These are phyloP conservation scores for Trichosporon sp. DNA, from an alignment of 1,284 basidiomycete species.

Conservation along the genomic window DNA sequence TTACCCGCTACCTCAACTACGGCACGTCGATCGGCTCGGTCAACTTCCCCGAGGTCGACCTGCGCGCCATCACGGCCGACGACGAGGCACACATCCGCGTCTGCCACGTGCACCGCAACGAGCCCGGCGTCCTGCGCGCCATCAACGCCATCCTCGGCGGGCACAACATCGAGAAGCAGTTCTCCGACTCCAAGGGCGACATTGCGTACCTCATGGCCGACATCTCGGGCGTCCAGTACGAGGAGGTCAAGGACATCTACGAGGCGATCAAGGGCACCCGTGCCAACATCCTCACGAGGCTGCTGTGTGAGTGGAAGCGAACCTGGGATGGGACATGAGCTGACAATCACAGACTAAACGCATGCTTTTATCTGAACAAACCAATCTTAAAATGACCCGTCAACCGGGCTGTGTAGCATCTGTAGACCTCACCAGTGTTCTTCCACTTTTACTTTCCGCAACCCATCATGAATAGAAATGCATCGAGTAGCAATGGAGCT, in stretches of 20 bases:
- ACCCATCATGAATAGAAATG: neutral
- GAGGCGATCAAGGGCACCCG: slow-evolving; percentile 74
- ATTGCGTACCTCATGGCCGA: slow-evolving; percentile 84
- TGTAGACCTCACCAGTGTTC: neutral
- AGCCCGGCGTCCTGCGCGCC: slow-evolving; percentile 91
- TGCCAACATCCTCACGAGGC: slow-evolving; percentile 80
- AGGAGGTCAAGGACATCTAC: slow-evolving; percentile 76
- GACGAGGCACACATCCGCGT: slow-evolving; percentile 82
- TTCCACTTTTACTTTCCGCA: neutral
- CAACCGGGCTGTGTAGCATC: slow-evolving; percentile 7
- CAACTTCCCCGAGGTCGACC: slow-evolving; percentile 98
- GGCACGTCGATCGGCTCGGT: slow-evolving; percentile 88
- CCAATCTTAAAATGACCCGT: neutral
- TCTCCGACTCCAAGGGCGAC: slow-evolving; percentile 92
- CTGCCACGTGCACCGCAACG: slow-evolving; percentile 95
- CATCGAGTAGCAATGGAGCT: neutral
- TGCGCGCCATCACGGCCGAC: slow-evolving; percentile 77
- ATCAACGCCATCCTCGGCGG: slow-evolving; percentile 89
- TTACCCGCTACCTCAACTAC: slow-evolving; percentile 86
- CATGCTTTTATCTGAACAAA: neutral
- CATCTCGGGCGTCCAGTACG: slow-evolving; percentile 80
- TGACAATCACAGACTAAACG: slow-evolving; percentile 5
- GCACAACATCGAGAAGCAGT: slow-evolving; percentile 99
- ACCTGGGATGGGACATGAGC: neutral
- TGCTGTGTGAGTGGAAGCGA: slow-evolving; percentile 52